Percentiles rank a stretch among this genome's conserved stretches.
phyloP scores from a whole-genome alignment of 2,329 filamentous ascomycete genomes.

The Xylariaceae sp. region DNA sequence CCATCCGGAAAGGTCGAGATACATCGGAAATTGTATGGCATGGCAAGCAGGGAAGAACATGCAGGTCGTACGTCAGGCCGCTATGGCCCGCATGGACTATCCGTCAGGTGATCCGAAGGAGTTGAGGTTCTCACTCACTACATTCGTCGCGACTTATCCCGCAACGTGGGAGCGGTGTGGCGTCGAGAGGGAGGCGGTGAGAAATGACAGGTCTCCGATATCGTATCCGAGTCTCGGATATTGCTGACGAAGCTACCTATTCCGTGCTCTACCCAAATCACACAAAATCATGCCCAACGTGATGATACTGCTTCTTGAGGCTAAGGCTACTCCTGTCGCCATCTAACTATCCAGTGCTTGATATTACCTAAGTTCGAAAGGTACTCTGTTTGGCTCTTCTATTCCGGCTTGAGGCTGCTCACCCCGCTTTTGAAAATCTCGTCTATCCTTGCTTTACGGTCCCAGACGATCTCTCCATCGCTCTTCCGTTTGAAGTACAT shows the following conservation, averaged over 20 bases:
- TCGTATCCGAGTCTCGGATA: not conserved
- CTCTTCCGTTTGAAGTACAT: conserved; percentile 61
- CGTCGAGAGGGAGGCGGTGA: not conserved
- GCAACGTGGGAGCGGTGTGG: not conserved
- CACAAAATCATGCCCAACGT: no score
- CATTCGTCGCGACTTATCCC: not conserved
- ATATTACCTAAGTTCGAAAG: not conserved
- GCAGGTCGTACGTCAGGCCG: not conserved
- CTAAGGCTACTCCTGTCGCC: no score
- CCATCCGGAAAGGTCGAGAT: not conserved
- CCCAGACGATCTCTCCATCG: conserved; percentile 58
- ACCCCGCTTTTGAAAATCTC: conserved; percentile 59
- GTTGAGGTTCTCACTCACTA: not conserved
- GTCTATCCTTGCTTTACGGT: conserved; percentile 56
- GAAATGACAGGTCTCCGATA: not conserved
- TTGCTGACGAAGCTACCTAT: no score
- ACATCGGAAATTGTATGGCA: not conserved
- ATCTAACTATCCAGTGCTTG: no score
- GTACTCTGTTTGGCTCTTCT: not conserved
- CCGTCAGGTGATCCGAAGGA: not conserved
- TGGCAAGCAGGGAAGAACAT: not conserved
- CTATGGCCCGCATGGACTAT: not conserved
- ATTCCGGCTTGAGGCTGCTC: conserved; percentile 11
- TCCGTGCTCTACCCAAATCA: not conserved
- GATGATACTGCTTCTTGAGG: no score